These are phyloP conservation scores for Epichloe sylvatica DNA, from an alignment of 2,329 filamentous ascomycete genomes.

Conservation along the genomic window DNA sequence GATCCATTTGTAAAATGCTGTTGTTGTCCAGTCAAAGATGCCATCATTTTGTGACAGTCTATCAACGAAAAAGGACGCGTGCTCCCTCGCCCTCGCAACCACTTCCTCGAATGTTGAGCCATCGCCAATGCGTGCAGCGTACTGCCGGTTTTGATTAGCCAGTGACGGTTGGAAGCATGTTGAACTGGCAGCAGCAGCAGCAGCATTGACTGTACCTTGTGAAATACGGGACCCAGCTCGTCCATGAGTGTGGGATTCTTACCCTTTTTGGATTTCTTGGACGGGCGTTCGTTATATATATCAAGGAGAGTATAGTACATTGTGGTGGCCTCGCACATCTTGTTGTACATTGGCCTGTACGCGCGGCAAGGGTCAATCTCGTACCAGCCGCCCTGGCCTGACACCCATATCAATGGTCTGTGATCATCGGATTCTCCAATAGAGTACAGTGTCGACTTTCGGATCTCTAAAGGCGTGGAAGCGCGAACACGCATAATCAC, in stretches of 20 bases:
- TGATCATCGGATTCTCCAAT: slow-evolving; percentile 38
- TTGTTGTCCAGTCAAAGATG: slow-evolving; percentile 28
- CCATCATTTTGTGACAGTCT: slow-evolving; percentile 32
- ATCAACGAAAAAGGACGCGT: slow-evolving; percentile 37
- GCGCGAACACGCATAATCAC: slow-evolving; percentile 19
- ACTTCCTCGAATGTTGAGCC: slow-evolving; percentile 38
- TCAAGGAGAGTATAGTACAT: slow-evolving; percentile 50
- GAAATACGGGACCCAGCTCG: slow-evolving; percentile 19
- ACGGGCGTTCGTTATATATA: slow-evolving; percentile 30
- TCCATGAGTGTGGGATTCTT: slow-evolving; percentile 18
- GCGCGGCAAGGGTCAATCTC: slow-evolving; percentile 44
- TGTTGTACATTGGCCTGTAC: slow-evolving; percentile 42
- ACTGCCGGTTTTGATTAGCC: slow-evolving; percentile 20
- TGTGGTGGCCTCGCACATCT: slow-evolving; percentile 49
- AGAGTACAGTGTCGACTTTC: slow-evolving; percentile 34
- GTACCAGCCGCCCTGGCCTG: slow-evolving; percentile 48
- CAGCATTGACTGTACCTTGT: slow-evolving; percentile 9
- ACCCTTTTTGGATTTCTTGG: slow-evolving; percentile 17
- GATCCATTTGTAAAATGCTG: slow-evolving; percentile 37
- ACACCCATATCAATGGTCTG: slow-evolving; percentile 49
- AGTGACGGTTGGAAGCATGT: not conserved
- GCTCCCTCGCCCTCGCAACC: slow-evolving; percentile 29
- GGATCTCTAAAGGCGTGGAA: slow-evolving; percentile 36
- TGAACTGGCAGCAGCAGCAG: not conserved
- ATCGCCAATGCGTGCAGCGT: slow-evolving; percentile 37